phyloP scores from a whole-genome alignment of 2,329 filamentous ascomycete genomes.

The Ophiosphaerella korrae region DNA sequence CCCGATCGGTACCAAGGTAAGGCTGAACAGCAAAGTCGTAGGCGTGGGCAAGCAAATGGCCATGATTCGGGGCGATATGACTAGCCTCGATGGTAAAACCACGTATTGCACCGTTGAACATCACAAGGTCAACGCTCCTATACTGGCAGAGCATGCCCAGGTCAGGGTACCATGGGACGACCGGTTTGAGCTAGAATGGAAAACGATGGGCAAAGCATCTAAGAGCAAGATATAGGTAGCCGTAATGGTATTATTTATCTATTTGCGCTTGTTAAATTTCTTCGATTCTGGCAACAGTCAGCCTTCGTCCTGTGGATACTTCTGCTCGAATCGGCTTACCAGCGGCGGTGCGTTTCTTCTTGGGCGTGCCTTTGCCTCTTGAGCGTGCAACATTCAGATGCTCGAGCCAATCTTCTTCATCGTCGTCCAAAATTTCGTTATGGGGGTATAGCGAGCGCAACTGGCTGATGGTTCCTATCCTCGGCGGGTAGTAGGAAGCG shows the following conservation, averaged over 20 bases:
- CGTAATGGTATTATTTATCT: background rate
- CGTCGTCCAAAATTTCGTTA: slow-evolving; percentile 72
- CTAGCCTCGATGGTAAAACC: slow-evolving; percentile 53
- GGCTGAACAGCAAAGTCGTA: slow-evolving; percentile 51
- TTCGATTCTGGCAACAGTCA: slow-evolving; percentile 47
- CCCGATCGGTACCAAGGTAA: slow-evolving; percentile 53
- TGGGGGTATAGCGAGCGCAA: slow-evolving; percentile 72
- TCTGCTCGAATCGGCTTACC: slow-evolving; percentile 40
- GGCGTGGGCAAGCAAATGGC: slow-evolving; percentile 59
- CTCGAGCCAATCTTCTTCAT: slow-evolving; percentile 79
- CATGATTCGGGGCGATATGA: slow-evolving; percentile 58
- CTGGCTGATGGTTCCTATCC: slow-evolving; percentile 72
- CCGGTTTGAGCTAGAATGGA: slow-evolving; percentile 45
- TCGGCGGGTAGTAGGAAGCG: slow-evolving; percentile 86
- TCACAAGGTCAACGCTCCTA: slow-evolving; percentile 57
- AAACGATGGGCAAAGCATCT: slow-evolving; percentile 6
- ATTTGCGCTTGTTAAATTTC: slow-evolving; percentile 55
- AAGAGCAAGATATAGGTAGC: slow-evolving; percentile 26
- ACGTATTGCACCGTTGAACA: slow-evolving; percentile 59
- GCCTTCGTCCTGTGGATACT: background rate
- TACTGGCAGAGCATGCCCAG: slow-evolving; percentile 47
- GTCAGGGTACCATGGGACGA: slow-evolving; percentile 53
- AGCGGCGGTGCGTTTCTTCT: slow-evolving; percentile 77
- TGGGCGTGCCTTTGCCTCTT: slow-evolving; percentile 84
- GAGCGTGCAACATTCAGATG: slow-evolving; percentile 57